These are phyloP conservation scores for Pseudevernia furfuracea DNA, from an alignment of 495 filamentous ascomycete genomes.

Conservation along the genomic window DNA sequence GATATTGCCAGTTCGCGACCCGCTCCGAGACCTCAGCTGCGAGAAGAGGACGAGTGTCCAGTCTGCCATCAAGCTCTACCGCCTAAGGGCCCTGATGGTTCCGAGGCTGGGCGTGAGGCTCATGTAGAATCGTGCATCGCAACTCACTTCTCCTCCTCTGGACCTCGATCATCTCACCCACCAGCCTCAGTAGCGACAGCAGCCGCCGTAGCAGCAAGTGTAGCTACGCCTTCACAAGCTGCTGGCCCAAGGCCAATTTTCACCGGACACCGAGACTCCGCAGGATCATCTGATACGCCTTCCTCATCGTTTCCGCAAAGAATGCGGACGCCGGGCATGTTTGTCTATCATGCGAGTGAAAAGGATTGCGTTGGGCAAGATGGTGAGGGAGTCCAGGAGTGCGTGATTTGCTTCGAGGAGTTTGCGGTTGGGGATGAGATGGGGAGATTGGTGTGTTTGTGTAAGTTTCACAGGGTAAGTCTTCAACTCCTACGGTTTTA, in stretches of 20 bases:
- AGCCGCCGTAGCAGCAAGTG: constrained; percentile 21
- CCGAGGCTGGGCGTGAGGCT: constrained; percentile 56
- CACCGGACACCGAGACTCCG: constrained; percentile 4
- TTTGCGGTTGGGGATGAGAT: constrained; percentile 78
- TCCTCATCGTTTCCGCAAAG: constrained; percentile 12
- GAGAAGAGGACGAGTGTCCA: constrained; percentile 85
- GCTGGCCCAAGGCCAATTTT: constrained; percentile 13
- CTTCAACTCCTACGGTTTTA: constrained; percentile 20
- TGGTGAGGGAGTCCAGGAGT: constrained; percentile 52
- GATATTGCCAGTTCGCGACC: constrained; percentile 28
- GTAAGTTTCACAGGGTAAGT: constrained; percentile 76
- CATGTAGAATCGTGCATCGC: constrained; percentile 75
- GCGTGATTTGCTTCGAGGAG: constrained; percentile 93
- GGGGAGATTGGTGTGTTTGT: constrained; percentile 83
- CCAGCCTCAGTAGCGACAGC: constrained; percentile 22
- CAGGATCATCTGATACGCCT: constrained; percentile 8
- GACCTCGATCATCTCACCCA: constrained; percentile 12
- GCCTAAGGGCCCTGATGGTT: constrained; percentile 50
- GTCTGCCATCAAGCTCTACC: constrained; percentile 77
- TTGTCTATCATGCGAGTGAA: constrained; percentile 74
- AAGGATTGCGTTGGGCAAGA: constrained; percentile 80
- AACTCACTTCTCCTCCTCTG: constrained; percentile 32
- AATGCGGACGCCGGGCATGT: constrained; percentile 39
- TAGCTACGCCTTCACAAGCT: constrained; percentile 16
- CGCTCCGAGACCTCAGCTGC: constrained; percentile 36